Base-by-base conservation (phyloP, 768 basidiomycete species). In the Lactifluus volemus region DNA sequence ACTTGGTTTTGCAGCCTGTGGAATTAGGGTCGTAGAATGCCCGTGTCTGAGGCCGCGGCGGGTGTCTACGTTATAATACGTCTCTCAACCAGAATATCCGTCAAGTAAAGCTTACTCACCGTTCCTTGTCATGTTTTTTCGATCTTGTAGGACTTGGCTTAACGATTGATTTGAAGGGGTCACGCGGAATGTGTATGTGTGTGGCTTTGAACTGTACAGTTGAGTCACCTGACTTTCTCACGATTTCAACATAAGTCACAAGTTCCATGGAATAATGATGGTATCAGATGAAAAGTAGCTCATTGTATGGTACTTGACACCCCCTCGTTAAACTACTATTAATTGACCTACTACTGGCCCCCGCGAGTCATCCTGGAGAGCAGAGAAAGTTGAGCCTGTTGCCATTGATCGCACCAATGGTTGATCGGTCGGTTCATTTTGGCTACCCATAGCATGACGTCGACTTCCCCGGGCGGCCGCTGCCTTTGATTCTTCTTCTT, bases 11-110 rank as follows among this genome's bases (percentile, higher is more conserved):
- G 79, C 75, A 53, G 76, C 75, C 77, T 88, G 86, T 69, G 84
- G 77, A 72, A 98, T 85, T 69, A 86, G 73, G 53, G 93, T 94
- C 34, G 94, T 94, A 66, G 89, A 86, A 78, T 86, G 86, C 70
- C 95, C 95, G 69, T 86, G 84, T 81, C 93, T 95, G 68, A 79
- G 78, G 70, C 95, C 95, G 74, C 78, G 78, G 71, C 91, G 88
- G 71, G 92, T 74, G 77, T 95, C 94, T 97, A 8, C 32, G 12
- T 61, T 29, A 58, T 7, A 11, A 3, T 5, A 47, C 12, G 34
- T 53, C 50, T 49, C 47, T 56, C 45, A 47, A 4, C 30, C 34
- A 32, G 58, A 62, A 29, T 25, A 1, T 25, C 25, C 25, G 29
- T 19, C 7, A 9, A 42, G 5, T 39, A n/a, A 14, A 21, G 15